Base-by-base conservation (phyloP, 495 filamentous ascomycete genomes). In the Cenococcum geophilum region DNA sequence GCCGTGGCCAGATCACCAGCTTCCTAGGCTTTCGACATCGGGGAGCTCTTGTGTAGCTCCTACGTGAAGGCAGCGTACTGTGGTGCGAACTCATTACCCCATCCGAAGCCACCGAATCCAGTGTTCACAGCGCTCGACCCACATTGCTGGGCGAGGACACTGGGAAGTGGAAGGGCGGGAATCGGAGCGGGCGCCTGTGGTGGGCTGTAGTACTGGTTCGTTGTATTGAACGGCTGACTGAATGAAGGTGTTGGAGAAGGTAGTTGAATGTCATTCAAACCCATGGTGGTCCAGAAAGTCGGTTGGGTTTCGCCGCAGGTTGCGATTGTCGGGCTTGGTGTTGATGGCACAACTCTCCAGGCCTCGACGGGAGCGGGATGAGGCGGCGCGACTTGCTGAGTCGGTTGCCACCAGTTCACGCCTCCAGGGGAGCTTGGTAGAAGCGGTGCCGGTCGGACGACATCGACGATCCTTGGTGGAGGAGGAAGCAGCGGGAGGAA, bases 401-500 rank as follows among this genome's bases (percentile, higher is more conserved):
- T 75, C 58, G 83, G 72, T 43, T 82, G 81, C 93, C 93, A 97
- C 85, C 93, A 92, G 68, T 83, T 83, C 63, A 84, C 82, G 48
- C 82, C 79, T 27, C 82, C 82, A 22, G 87, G 89, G 45, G 90
- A 95, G 76, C 89, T 96, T 51, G 92, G 92, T 47, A 97, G 82
- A 59, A 97, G 80, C 55, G 84, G 78, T 59, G 84, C 83, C 56
- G 91, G 89, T 60, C 89, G 88, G 71, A 97, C 83, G 48, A 95
- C 85, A 74, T 98, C 92, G 75, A 96, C 85, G 61, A 95, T 83
- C 74, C 91, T 86, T 36, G 92, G 93, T 67, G 93, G 93, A 57
- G 93, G 93, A 52, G 95, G 92, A 59, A 97, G 80, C 60, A 97
- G 81, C 49, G 92, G 92, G 66, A 90, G 84, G 77, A 97, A 88